Evolutionary conservation across 1,284 basidiomycete genomes (phyloP).

Genomic region (Rhodotorula glutinis): DNA sequence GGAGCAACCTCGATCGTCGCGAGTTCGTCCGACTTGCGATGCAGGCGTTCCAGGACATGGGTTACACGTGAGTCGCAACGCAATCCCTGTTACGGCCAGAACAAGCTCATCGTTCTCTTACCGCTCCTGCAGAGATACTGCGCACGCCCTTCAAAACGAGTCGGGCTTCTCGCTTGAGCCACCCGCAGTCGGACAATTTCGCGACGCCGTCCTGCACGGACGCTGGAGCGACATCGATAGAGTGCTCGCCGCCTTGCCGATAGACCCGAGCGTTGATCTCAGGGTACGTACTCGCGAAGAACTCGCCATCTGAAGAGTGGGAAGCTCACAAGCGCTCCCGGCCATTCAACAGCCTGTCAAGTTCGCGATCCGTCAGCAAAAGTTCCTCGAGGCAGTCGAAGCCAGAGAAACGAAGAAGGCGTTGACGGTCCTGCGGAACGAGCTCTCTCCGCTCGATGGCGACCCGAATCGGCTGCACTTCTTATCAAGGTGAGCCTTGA

Average conservation of each 20-base stretch:
- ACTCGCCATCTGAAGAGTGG: no score
- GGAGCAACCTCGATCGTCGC: conserved; percentile 65
- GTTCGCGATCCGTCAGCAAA: conserved; percentile 88
- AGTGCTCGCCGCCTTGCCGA: conserved; percentile 57
- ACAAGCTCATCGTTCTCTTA: no score
- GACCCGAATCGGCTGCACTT: conserved; percentile 75
- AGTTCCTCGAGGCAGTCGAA: conserved; percentile 93
- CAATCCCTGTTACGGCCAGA: background rate
- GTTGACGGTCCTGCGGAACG: conserved; percentile 77
- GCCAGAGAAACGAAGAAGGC: conserved; percentile 75
- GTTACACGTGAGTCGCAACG: conserved; percentile 70
- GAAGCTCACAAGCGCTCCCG: no score
- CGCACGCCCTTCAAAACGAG: conserved; percentile 81
- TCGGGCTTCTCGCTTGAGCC: conserved; percentile 87
- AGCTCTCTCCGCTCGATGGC: conserved; percentile 73
- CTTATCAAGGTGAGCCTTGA: conserved; percentile 67
- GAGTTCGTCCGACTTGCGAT: conserved; percentile 88
- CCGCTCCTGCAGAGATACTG: conserved; percentile 79
- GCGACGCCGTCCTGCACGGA: conserved; percentile 75
- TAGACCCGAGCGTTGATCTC: conserved; percentile 37
- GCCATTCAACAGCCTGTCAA: conserved; percentile 64
- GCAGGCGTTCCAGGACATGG: conserved; percentile 86
- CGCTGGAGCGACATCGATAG: conserved; percentile 78
- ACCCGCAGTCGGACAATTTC: conserved; percentile 72
- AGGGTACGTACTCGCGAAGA: conserved; percentile 9